phyloP scores from a whole-genome alignment of 495 filamentous ascomycete genomes.

The Lentithecium fluviatile region DNA sequence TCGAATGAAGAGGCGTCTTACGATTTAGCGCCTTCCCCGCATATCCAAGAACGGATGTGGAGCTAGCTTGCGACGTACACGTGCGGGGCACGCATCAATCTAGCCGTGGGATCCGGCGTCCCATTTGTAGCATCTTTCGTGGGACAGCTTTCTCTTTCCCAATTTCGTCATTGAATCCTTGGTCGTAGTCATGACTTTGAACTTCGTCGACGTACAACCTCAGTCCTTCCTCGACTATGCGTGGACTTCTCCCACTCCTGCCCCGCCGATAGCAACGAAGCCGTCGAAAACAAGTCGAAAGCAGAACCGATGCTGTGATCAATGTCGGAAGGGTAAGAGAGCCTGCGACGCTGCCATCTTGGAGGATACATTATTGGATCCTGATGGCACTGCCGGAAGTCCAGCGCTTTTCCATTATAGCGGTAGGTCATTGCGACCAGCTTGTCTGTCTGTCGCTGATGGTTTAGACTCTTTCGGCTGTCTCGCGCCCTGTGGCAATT shows the following conservation, averaged over 20 bases:
- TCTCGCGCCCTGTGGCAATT: conserved; percentile 39
- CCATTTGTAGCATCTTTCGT: not conserved
- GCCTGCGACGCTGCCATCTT: conserved; percentile 44
- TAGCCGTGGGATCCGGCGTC: not conserved
- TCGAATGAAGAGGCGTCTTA: no score
- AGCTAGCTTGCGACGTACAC: conserved; percentile 7
- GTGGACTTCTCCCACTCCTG: conserved; percentile 23
- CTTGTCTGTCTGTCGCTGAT: not conserved
- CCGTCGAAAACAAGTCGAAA: conserved; percentile 29
- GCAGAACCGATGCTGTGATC: conserved; percentile 49
- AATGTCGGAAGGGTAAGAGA: conserved; percentile 49
- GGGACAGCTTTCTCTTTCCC: conserved; percentile 11
- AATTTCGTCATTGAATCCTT: conserved; percentile 18
- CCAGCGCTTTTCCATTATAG: conserved; percentile 29
- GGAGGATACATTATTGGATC: conserved; percentile 25
- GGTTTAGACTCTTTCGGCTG: conserved; percentile 21
- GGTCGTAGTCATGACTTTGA: conserved; percentile 8
- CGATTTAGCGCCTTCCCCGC: conserved; percentile 18
- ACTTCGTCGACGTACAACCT: conserved; percentile 27
- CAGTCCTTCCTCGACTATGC: conserved; percentile 31
- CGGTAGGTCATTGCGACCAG: conserved; percentile 12
- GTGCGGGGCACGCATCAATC: conserved; percentile 21
- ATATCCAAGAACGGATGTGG: conserved; percentile 20
- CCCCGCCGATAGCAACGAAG: conserved; percentile 2
- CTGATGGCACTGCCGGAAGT: conserved; percentile 3